Base-by-base conservation (phyloP, 78 protist species). In the Dictyostelium purpureum region DNA sequence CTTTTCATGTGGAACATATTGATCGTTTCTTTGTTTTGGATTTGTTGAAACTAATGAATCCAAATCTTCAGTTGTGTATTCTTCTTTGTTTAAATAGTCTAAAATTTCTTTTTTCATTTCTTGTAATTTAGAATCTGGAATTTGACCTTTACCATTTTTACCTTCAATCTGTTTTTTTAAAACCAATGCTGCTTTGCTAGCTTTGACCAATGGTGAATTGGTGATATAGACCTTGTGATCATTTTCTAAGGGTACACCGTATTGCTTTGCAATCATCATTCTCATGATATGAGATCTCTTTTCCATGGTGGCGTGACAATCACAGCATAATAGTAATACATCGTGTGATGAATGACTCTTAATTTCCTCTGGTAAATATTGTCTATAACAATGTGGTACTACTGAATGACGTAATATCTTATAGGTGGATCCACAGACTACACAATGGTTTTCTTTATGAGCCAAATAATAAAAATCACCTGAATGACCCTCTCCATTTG, bases 401-500 rank as follows among this genome's bases (percentile, higher is more conserved):
- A 85, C 77, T 7, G 92, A 85, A 31, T 85, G 92, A 19, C 92
- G 33, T 52, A 85, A 38, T 26, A 85, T 56, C 31, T 85, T 54
- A 28, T 73, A 61, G 24, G 49, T 59, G 16, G 82, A 47, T 4
- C 83, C 92, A 85, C 92, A 85, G 19, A 85, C 92, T 12, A 70
- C 80, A 85, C 92, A 85, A 19, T 6, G 52, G 14, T 85, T 85
- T 14, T 70, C 82, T 51, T 85, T 85, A 66, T 85, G 57, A 0
- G 83, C 70, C 9, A 85, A 43, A 59, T 85, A 85, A 33, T 51
- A 85, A 4, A 37, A 35, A 33, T 85, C 92, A 33, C 77, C 82
- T 9, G 92, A 79, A 73, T 85, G 77, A 24, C 92, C 92, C 31
- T 85, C 77, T 11, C 92, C 92, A 42, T 85, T 74, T 54, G 91